Conservation (phyloP, 768 basidiomycete species). For the Baorangia bicolor region DNA sequence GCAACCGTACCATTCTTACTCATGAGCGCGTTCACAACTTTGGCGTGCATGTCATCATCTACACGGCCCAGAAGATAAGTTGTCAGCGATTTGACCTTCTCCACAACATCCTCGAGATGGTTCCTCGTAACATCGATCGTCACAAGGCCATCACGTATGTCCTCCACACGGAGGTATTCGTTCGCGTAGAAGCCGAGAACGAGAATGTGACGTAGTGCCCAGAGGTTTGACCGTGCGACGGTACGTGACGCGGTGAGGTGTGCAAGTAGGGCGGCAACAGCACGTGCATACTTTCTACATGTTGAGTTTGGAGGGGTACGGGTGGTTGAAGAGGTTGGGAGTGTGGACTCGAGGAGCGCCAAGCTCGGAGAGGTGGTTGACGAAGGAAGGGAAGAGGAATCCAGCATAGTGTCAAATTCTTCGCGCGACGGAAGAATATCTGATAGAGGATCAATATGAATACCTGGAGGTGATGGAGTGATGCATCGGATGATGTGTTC, state of each 20-base stretch:
- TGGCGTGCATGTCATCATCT: constrained; percentile 49
- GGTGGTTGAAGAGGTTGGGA: constrained; percentile 44
- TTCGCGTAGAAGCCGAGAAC: constrained; percentile 59
- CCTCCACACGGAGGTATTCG: constrained; percentile 57
- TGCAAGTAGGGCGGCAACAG: constrained; percentile 53
- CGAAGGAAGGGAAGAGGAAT: constrained; percentile 39
- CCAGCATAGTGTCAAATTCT: constrained; percentile 49
- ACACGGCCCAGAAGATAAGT: constrained; percentile 60
- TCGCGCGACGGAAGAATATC: constrained; percentile 53
- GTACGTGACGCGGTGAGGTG: constrained; percentile 58
- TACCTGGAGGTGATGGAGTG: constrained; percentile 34
- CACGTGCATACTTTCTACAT: constrained; percentile 55
- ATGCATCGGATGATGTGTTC: constrained; percentile 45
- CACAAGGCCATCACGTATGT: constrained; percentile 50
- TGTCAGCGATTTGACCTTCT: constrained; percentile 49
- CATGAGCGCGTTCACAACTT: constrained; percentile 38
- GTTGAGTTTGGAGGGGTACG: constrained; percentile 5
- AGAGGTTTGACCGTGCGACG: constrained; percentile 55
- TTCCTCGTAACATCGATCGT: constrained; percentile 9
- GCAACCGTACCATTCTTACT: constrained; percentile 24
- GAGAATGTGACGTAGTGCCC: constrained; percentile 71
- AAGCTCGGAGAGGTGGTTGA: constrained; percentile 53
- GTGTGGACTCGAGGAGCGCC: constrained; percentile 57
- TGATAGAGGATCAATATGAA: constrained; percentile 39
- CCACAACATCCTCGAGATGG: constrained; percentile 38